Percentiles rank a stretch among this genome's conserved stretches.
Conservation (phyloP, 352 stramenopile species). For the Phytopythium ostracodes region DNA sequence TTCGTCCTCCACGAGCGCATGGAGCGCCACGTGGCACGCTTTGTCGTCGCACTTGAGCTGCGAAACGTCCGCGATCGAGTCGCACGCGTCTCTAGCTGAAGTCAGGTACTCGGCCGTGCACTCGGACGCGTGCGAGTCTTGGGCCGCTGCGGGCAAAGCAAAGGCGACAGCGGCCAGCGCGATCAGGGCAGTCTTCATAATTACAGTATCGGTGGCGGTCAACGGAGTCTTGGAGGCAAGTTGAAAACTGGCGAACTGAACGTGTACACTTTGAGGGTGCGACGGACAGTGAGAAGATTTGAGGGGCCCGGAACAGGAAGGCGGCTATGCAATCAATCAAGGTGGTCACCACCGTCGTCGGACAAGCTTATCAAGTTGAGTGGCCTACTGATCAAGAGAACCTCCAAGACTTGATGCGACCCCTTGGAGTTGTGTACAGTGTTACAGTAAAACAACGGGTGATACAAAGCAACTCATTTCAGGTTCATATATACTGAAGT, state of each 20-base stretch:
- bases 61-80: constrained; percentile 31
- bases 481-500: too few species aligned
- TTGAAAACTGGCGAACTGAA: constrained; percentile 15
- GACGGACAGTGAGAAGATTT: not conserved
- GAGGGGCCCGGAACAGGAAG: too few species aligned
- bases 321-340: constrained; percentile 2
- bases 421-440: too few species aligned
- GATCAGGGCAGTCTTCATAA: constrained; percentile 21
- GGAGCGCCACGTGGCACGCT: constrained; percentile 31
- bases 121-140: constrained; percentile 8
- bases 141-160: constrained; percentile 1
- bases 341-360: not conserved
- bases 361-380: not conserved
- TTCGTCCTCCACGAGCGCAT: constrained; percentile 37
- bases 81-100: constrained; percentile 25
- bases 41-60: constrained; percentile 34
- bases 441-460: too few species aligned
- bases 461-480: too few species aligned
- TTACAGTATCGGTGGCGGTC: not conserved
- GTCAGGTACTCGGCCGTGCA: constrained; percentile 21
- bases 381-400: too few species aligned
- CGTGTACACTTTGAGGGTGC: not conserved
- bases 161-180: constrained; percentile 8
- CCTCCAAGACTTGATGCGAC: too few species aligned
- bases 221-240: constrained; percentile 11